Conservation (phyloP, 2,329 filamentous ascomycete species). For the Nigrospora osmanthi region DNA sequence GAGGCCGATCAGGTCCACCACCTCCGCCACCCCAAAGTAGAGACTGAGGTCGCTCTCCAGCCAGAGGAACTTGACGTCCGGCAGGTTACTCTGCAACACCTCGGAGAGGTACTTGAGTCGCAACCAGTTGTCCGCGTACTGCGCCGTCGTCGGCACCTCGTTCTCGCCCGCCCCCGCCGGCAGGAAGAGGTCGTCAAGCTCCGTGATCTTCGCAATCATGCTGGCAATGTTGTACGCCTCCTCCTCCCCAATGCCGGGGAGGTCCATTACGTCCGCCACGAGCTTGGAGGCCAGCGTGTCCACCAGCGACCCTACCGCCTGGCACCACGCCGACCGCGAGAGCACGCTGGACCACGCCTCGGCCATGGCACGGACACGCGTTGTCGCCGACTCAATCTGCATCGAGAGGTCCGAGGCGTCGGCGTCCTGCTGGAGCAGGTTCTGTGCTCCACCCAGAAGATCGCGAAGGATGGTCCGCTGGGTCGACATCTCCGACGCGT, state of each 20-base stretch:
- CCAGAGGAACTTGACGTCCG: conserved; percentile 57
- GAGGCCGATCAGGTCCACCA: conserved; percentile 52
- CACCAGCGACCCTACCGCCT: conserved; percentile 52
- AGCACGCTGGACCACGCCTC: conserved; percentile 50
- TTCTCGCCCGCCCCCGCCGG: conserved; percentile 25
- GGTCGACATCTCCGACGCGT: conserved; percentile 50
- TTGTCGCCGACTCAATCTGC: conserved; percentile 42
- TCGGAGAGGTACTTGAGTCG: conserved; percentile 57
- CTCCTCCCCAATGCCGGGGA: conserved; percentile 53
- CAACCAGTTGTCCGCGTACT: conserved; percentile 56
- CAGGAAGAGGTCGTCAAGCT: conserved; percentile 53
- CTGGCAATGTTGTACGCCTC: conserved; percentile 55
- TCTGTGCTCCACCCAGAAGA: conserved; percentile 52
- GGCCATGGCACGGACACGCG: conserved; percentile 45
- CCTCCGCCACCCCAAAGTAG: conserved; percentile 53
- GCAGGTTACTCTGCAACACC: conserved; percentile 58
- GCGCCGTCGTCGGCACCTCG: conserved; percentile 46
- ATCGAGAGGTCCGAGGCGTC: conserved; percentile 28
- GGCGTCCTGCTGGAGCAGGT: conserved; percentile 49
- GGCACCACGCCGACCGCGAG: conserved; percentile 53
- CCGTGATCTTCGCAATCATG: conserved; percentile 48
- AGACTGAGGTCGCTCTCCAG: conserved; percentile 57
- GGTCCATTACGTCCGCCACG: conserved; percentile 53
- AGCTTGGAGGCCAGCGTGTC: conserved; percentile 53
- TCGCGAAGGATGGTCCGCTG: conserved; percentile 56